These are phyloP conservation scores for Phytopythium mirpurense DNA, from an alignment of 352 stramenopile species.

Conservation along the genomic window DNA sequence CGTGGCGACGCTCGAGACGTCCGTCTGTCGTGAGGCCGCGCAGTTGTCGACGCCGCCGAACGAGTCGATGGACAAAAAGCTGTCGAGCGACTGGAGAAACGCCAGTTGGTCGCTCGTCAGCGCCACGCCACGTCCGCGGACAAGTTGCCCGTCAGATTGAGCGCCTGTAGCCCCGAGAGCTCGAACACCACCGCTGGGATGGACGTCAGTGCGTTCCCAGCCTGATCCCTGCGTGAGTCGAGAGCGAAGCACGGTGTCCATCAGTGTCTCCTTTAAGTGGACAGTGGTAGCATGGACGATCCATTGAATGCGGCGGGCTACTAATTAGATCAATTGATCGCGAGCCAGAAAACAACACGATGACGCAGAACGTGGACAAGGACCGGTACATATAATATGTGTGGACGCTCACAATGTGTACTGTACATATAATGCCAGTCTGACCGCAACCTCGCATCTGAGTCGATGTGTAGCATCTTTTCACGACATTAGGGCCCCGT, in stretches of 20 bases:
- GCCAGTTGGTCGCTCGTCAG: constrained; percentile 33
- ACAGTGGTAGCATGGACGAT: too few relatives aligned
- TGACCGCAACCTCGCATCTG: too few relatives aligned
- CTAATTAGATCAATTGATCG: too few relatives aligned
- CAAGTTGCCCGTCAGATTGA: constrained; percentile 43
- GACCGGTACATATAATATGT: too few relatives aligned
- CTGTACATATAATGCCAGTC: too few relatives aligned
- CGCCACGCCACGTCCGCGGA: constrained; percentile 36
- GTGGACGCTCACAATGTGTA: too few relatives aligned
- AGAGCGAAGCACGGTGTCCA: too few relatives aligned
- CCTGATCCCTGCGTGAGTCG: constrained; percentile 46
- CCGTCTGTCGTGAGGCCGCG: constrained; percentile 10
- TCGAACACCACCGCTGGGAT: constrained; percentile 40
- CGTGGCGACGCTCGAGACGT: constrained; percentile 22
- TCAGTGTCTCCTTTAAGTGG: too few relatives aligned
- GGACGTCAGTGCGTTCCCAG: constrained; percentile 36
- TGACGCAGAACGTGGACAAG: constrained; percentile 14
- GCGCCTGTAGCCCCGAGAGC: constrained; percentile 32
- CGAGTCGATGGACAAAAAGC: constrained; percentile 30
- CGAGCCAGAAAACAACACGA: constrained; percentile 16
- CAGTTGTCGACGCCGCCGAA: constrained; percentile 25
- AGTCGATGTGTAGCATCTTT: too few relatives aligned
- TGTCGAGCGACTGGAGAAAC: constrained; percentile 34
- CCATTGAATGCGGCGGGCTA: too few relatives aligned
- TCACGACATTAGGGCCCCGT: too few relatives aligned